Evolutionary conservation across 2,329 filamentous ascomycete genomes (phyloP).

Genomic region (Mycocentrospora acerina): DNA sequence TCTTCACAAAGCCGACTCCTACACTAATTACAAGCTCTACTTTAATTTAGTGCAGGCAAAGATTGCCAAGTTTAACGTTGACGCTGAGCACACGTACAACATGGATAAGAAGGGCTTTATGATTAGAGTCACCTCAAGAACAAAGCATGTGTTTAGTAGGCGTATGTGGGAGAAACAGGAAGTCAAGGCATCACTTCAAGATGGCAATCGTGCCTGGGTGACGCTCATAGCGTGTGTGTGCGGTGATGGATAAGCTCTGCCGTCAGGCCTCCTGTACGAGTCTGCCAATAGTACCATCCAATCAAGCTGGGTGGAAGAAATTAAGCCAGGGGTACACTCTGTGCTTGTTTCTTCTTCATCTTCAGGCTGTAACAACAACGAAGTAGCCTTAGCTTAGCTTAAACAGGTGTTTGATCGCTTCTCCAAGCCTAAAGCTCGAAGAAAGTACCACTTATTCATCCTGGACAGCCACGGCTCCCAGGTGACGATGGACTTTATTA

Average conservation of each 20-base stretch:
- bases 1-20: conserved; percentile 1
- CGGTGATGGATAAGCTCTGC: not conserved
- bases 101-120: too few relatives aligned
- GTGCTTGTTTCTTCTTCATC: too few relatives aligned
- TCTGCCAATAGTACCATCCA: too few relatives aligned
- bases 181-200: too few relatives aligned
- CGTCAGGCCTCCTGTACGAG: not conserved
- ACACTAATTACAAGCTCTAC: not conserved
- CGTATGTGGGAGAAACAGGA: too few relatives aligned
- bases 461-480: not conserved
- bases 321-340: too few relatives aligned
- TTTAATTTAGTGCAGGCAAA: not conserved
- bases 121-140: too few relatives aligned
- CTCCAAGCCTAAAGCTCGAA: conserved; percentile 5
- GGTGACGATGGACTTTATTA: not conserved
- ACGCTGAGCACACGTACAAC: too few relatives aligned
- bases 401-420: conserved; percentile 11
- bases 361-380: conserved; percentile 3
- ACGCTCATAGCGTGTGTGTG: not conserved
- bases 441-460: not conserved
- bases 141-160: too few relatives aligned
- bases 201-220: not conserved
- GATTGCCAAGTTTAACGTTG: not conserved
- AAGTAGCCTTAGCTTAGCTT: conserved; percentile 8
- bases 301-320: too few relatives aligned